A percentile compares a stretch with the other conserved stretches of the same genome.
Evolutionary conservation across 306 rosid genomes (phyloP).

Genomic region (Corylus avellana): DNA sequence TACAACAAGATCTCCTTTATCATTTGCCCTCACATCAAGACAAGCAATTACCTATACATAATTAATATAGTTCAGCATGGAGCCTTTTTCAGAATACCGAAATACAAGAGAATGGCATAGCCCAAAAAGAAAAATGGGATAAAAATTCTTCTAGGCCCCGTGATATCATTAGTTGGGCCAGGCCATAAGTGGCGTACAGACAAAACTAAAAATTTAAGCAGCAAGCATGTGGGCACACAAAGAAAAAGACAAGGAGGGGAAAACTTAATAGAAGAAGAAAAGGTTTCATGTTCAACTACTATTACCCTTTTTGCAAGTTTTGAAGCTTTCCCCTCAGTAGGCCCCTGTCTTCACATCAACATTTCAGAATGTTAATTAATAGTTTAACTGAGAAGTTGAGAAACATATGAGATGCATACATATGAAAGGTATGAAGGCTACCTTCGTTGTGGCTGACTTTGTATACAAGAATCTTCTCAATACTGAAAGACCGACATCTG

Average conservation of each 20-base stretch:
- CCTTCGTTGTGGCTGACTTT: slow-evolving; percentile 59
- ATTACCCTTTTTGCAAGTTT: slow-evolving; percentile 92
- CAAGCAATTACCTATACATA: slow-evolving; percentile 85
- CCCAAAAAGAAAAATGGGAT: not conserved
- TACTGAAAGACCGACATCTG: slow-evolving; percentile 92
- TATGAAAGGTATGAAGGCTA: slow-evolving; percentile 42
- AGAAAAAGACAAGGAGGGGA: not conserved
- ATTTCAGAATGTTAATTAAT: slow-evolving; percentile 52
- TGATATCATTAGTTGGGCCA: not conserved
- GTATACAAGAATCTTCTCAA: slow-evolving; percentile 89
- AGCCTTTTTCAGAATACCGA: not conserved
- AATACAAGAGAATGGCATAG: not conserved
- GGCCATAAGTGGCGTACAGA: not conserved
- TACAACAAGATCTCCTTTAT: slow-evolving; percentile 93
- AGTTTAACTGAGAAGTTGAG: slow-evolving; percentile 27
- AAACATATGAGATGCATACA: slow-evolving; percentile 24
- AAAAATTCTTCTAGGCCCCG: no score
- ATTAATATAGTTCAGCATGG: slow-evolving; percentile 14
- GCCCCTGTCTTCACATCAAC: slow-evolving; percentile 76
- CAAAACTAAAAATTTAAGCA: not conserved
- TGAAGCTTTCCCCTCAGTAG: slow-evolving; percentile 68
- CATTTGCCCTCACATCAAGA: slow-evolving; percentile 95
- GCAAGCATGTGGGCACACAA: slow-evolving; percentile 10
- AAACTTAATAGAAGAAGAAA: not conserved
- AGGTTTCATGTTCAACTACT: slow-evolving; percentile 7